Evolutionary conservation across 2,329 filamentous ascomycete species (phyloP).

Genomic region (Cladosporium austrohemisphaericum): DNA sequence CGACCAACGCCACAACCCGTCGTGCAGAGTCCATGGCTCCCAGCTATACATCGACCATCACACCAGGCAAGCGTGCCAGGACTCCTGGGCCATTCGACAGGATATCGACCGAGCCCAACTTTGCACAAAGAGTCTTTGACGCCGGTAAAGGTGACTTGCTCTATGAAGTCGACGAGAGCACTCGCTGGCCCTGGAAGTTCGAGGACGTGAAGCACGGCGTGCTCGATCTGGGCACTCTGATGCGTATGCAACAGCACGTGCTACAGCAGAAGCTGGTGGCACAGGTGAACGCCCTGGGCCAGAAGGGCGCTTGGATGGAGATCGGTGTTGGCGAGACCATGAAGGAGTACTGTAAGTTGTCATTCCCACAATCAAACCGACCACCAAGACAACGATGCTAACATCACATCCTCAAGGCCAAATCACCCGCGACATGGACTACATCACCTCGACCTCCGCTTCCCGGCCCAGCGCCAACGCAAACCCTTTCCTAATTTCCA

Average conservation of each 20-base stretch:
- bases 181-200: constrained; percentile 14
- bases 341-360: constrained; percentile 23
- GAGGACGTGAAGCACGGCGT: constrained; percentile 20
- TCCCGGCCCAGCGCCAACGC: constrained; percentile 1
- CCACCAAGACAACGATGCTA: background rate
- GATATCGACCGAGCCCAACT: constrained; percentile 16
- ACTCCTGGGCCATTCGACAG: constrained; percentile 6
- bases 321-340: constrained; percentile 23
- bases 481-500: constrained; percentile 22
- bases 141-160: constrained; percentile 22
- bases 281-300: constrained; percentile 23
- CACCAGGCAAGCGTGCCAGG: background rate
- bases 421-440: constrained; percentile 22
- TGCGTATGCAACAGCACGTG: constrained; percentile 23
- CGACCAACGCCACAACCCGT: background rate
- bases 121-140: constrained; percentile 22
- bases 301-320: constrained; percentile 24
- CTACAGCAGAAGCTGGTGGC: constrained; percentile 24
- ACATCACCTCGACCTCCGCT: constrained; percentile 17
- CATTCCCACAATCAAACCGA: background rate
- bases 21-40: constrained; percentile 10
- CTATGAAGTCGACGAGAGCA: constrained; percentile 18
- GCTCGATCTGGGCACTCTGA: constrained; percentile 21
- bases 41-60: constrained; percentile 8
- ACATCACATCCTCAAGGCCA: constrained; percentile 20